These are phyloP conservation scores for Austroboletus sp. DNA, from an alignment of 1,284 basidiomycete genomes.

Conservation along the genomic window DNA sequence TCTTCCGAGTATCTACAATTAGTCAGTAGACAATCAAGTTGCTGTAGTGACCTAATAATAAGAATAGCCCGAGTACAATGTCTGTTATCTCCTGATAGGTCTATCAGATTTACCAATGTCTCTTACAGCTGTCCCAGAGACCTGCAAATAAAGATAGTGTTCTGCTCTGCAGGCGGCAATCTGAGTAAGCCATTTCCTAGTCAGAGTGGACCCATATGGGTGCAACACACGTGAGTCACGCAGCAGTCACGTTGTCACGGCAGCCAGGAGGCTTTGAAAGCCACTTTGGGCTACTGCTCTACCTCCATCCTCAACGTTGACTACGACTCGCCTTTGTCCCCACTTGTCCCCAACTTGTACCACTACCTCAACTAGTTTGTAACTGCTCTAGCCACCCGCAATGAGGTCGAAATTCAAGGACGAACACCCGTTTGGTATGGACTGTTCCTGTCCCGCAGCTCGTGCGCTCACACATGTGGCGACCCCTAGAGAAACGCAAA, in stretches of 20 bases:
- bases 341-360: conserved; percentile 9
- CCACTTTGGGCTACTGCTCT: conserved; percentile 22
- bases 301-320: conserved; percentile 32
- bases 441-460: conserved; percentile 26
- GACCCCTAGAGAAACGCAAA: conserved; percentile 86
- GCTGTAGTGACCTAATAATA: too few relatives aligned
- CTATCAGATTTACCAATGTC: too few relatives aligned
- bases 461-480: conserved; percentile 17
- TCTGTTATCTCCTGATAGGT: too few relatives aligned
- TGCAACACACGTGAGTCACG: conserved; percentile 23
- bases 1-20: too few relatives aligned
- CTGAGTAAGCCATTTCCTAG: not conserved
- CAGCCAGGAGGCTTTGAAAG: conserved; percentile 32
- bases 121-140: too few relatives aligned
- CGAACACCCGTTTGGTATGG: conserved; percentile 92
- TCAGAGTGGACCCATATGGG: not conserved
- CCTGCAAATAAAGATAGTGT: not conserved
- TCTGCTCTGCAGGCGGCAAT: conserved; percentile 6
- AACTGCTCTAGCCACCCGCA: conserved; percentile 5
- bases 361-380: conserved; percentile 1
- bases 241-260: conserved; percentile 29
- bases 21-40: too few relatives aligned
- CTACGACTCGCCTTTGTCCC: conserved; percentile 27
- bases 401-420: conserved; percentile 99
- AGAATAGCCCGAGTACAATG: too few relatives aligned